Evolutionary conservation across 352 stramenopile genomes (phyloP).

Genomic region (Globisporangium lucens): DNA sequence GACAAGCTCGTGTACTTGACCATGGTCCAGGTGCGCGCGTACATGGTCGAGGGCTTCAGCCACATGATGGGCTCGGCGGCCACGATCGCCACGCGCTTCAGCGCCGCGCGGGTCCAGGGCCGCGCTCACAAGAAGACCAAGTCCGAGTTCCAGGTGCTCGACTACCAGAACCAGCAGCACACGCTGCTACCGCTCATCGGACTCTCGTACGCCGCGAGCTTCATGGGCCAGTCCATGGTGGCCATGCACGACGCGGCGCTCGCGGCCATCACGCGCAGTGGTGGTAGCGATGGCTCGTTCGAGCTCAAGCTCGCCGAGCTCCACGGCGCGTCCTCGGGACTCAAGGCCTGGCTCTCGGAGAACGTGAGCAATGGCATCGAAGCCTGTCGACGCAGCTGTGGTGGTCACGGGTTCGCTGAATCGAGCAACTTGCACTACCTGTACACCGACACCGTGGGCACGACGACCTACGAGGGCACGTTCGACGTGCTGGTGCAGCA

Average conservation of each 20-base stretch:
- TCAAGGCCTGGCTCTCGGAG: conserved; percentile 39
- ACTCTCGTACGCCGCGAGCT: conserved; percentile 40
- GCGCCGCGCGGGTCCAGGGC: conserved; percentile 27
- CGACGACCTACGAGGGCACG: conserved; percentile 63
- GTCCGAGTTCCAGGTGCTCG: conserved; percentile 34
- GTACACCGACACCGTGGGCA: conserved; percentile 33
- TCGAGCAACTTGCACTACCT: conserved; percentile 26
- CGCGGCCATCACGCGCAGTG: conserved; percentile 19
- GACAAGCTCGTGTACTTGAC: conserved; percentile 56
- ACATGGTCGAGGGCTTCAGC: conserved; percentile 31
- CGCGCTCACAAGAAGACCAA: conserved; percentile 16
- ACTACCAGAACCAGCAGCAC: conserved; percentile 40
- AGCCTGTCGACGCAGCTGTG: conserved; percentile 24
- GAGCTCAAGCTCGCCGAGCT: conserved; percentile 26
- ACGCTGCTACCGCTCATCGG: conserved; percentile 36
- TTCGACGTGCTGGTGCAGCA: conserved; percentile 72
- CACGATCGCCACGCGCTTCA: conserved; percentile 33
- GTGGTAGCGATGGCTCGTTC: conserved; percentile 14
- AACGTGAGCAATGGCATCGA: conserved; percentile 38
- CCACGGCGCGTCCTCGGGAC: conserved; percentile 33
- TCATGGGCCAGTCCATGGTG: conserved; percentile 22
- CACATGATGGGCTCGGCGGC: conserved; percentile 18
- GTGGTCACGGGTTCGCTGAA: conserved; percentile 18
- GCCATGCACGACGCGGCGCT: conserved; percentile 25
- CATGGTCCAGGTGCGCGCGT: conserved; percentile 26